These are phyloP conservation scores for Apiospora koreana DNA, from an alignment of 2,329 filamentous ascomycete species.

Conservation along the genomic window DNA sequence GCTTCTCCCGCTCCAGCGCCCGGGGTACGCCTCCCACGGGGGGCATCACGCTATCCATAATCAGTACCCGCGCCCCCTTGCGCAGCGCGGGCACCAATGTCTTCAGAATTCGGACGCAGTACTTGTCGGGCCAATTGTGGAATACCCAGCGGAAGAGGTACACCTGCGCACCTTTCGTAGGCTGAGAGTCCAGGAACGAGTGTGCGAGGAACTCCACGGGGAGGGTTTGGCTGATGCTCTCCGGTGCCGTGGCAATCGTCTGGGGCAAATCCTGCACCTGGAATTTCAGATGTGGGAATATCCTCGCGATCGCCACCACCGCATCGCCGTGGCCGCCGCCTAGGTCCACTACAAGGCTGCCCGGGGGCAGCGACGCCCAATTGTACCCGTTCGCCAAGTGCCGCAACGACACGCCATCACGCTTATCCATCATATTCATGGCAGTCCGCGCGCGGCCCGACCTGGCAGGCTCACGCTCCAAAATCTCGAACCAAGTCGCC, in stretches of 20 bases:
- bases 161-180: not conserved
- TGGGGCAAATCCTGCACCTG: slow-evolving; percentile 25
- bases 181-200: not conserved
- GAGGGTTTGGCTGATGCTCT: not conserved
- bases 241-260: slow-evolving; percentile 8
- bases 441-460: slow-evolving; percentile 21
- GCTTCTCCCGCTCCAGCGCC: not conserved
- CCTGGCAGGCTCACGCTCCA: slow-evolving; percentile 18
- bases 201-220: slow-evolving; percentile 8
- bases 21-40: not conserved
- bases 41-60: slow-evolving; percentile 8
- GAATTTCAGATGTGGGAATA: slow-evolving; percentile 28
- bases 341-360: slow-evolving; percentile 22
- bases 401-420: slow-evolving; percentile 19
- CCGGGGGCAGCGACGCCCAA: slow-evolving; percentile 17
- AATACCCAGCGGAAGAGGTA: slow-evolving; percentile 5
- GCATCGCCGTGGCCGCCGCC: slow-evolving; percentile 32
- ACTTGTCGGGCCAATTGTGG: slow-evolving; percentile 10
- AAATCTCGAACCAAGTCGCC: slow-evolving; percentile 19
- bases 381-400: slow-evolving; percentile 22
- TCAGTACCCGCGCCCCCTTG: not conserved
- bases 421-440: slow-evolving; percentile 24
- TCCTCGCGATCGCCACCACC: slow-evolving; percentile 28
- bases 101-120: slow-evolving; percentile 6
- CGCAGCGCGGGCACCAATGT: not conserved